Evolutionary conservation across 768 basidiomycete species (phyloP), one percentile per base, ranked within the genome.

Genomic region (Xerocomellus intermedius): DNA sequence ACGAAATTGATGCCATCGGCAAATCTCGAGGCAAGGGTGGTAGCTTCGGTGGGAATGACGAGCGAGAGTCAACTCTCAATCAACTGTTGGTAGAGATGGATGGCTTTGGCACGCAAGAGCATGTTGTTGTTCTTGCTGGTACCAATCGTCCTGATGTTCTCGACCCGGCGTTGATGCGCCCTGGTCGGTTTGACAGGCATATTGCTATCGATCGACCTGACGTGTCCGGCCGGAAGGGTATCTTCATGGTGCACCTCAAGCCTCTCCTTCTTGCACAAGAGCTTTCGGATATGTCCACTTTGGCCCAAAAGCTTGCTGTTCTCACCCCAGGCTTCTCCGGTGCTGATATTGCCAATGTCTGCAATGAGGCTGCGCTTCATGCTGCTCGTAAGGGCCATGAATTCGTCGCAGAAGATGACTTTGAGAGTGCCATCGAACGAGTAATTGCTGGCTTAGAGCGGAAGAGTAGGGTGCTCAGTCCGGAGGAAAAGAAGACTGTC

Each of bases 61-160:
- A 99, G 72, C 86, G 97, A 30, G 97, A 99, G 73, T 91, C 91
- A 1, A 99, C 97, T 28, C 82, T 99, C 55, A 98, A 98, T 70
- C 96, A 99, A 73, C 80, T 99, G 13, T 78, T 99, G 57, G 97
- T 98, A 50, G 96, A 99, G 76, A 98, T 99, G 97, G 97, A 99
- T 70, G 97, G 97, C 26, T 99, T 99, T 74, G 89, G 91, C 37
- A 96, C 94, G n/a, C 84, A 89, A 57, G 94, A 98, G 69, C 94
- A 98, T 65, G 86, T 99, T 55, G 96, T 98, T 47, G 88, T 99
- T 17, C 82, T 99, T 45, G 92, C 97, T 0, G 97, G 97, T 55
- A 99, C 97, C 19, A 99, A 99, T 75, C 77, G 97, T 61, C 90
- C 94, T 8, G 97, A 99, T 67, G 95, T 98, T 26, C 87, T 99